A percentile compares a stretch with the other conserved stretches of the same genome.
These are phyloP conservation scores for Effrenium voratum DNA, from an alignment of 73 alveolate species.

Conservation along the genomic window DNA sequence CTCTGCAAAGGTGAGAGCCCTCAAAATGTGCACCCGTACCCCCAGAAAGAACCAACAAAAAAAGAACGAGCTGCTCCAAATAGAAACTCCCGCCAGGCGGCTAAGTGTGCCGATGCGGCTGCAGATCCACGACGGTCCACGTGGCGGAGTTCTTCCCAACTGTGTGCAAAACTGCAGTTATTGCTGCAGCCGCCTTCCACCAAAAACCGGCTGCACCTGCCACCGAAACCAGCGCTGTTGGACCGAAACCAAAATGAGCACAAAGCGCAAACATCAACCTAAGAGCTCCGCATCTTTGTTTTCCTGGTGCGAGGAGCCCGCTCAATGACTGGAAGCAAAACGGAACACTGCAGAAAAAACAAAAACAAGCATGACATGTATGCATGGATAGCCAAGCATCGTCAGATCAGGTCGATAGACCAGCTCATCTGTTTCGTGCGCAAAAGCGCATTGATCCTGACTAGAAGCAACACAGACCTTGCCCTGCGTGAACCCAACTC, in stretches of 20 bases:
- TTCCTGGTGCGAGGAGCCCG: neutral
- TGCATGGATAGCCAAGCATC: neutral
- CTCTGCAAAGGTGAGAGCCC: neutral
- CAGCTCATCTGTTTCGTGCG: conserved; percentile 34
- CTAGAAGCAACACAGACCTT: no score
- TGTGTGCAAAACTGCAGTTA: conserved; percentile 68
- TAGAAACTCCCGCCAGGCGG: neutral
- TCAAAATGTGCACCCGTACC: neutral
- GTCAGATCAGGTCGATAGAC: conserved; percentile 66
- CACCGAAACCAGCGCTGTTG: neutral
- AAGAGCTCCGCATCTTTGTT: conserved; percentile 36
- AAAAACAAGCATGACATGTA: neutral
- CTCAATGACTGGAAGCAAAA: neutral
- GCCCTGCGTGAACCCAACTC: neutral
- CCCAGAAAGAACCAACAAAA: neutral
- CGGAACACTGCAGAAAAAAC: neutral
- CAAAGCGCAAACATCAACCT: neutral
- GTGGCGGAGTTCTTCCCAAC: conserved; percentile 36
- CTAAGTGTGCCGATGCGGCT: neutral
- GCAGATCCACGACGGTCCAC: neutral
- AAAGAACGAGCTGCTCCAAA: neutral
- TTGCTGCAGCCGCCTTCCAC: neutral
- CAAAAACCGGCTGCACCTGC: conserved; percentile 45
- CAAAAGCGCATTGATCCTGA: conserved; percentile 47
- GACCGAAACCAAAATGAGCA: neutral